phyloP scores from a whole-genome alignment of 352 stramenopile species.

The Phytopythium litorale region DNA sequence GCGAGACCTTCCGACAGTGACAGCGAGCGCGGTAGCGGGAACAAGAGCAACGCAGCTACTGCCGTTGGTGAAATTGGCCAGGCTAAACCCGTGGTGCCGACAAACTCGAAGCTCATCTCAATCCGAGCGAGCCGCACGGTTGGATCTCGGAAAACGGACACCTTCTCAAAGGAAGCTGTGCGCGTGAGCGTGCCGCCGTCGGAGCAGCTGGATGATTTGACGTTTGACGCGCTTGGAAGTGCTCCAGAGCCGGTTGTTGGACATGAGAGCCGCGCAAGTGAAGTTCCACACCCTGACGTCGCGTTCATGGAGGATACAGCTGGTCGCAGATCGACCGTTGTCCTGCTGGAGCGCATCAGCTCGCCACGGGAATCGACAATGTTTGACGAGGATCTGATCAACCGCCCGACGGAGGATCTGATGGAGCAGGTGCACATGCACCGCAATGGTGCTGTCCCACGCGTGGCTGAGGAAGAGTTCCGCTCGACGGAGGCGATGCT shows the following conservation, averaged over 20 bases:
- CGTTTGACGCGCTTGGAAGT: constrained; percentile 11
- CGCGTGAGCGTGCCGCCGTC: constrained; percentile 20
- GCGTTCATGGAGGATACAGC: constrained; percentile 1
- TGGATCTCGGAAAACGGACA: constrained; percentile 16
- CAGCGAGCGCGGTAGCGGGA: neutral
- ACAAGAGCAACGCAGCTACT: neutral
- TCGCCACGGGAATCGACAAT: constrained; percentile 24
- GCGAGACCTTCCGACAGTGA: neutral
- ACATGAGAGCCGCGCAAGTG: neutral
- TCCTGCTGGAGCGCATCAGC: constrained; percentile 30
- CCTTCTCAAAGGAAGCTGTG: constrained; percentile 13
- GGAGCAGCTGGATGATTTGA: constrained; percentile 21
- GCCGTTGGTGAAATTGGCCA: neutral
- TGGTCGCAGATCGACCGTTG: constrained; percentile 15
- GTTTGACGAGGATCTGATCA: constrained; percentile 42
- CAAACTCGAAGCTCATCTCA: constrained; percentile 8
- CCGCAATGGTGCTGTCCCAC: constrained; percentile 17
- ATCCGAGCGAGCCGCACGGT: neutral
- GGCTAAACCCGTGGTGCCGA: neutral
- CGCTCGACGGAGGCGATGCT: constrained; percentile 44
- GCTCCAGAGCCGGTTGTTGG: neutral
- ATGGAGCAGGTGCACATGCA: constrained; percentile 36
- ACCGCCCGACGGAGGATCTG: constrained; percentile 34
- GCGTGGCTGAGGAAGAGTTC: constrained; percentile 29
- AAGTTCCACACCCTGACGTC: neutral